Base-by-base conservation (phyloP, 2,329 filamentous ascomycete genomes). In the Ustulina deusta region DNA sequence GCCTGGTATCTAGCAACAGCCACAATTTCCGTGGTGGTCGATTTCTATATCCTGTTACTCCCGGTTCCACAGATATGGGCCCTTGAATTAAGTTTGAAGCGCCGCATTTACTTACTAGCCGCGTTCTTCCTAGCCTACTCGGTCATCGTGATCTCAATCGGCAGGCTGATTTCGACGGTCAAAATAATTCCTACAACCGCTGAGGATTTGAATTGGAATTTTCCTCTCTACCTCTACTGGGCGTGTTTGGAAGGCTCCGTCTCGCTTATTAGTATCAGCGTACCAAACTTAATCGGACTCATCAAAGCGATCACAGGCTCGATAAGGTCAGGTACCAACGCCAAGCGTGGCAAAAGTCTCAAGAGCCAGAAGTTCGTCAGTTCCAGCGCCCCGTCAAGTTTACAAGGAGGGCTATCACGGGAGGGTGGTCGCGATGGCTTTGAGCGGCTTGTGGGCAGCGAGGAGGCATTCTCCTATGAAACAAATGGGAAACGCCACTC, bases 101-200 rank as follows among this genome's bases (percentile, higher is more conserved):
- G 68, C 6, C 68, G 65, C 20, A 42, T 70, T 10, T 68, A 58
- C 40, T 36, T 70, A 22, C 38, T 70, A 29, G 46, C 15, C 44
- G 61, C 68, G 27, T 70, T 70, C 49, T 70, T 70, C 61, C 62
- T 70, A 13, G 59, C 68, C 36, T 70, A 70, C 56, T 70, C 68
- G 29, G 68, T 70, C 49, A 68, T 70, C 52, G 68, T 70, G n/a
- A 56, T 68, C 44, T 70, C 68, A 3, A 27, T 70, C 46, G 68
- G 68, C 32, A 52, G 68, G 36, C 42, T 70, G 15, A 49, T 63
- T 20, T 65, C 51, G 36, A 68, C 62, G 4, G 55, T 70, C 62
- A 32, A 60, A 7, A 51, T 66, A 6, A 63, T 70, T 22, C 65
- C 68, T 22, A 54, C 49, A 40, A 13, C 60, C 46, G 9, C 20